Percentiles rank a stretch among this genome's conserved stretches.
Evolutionary conservation across 2,329 filamentous ascomycete species (phyloP).

Genomic region (Talaromyces sp.): DNA sequence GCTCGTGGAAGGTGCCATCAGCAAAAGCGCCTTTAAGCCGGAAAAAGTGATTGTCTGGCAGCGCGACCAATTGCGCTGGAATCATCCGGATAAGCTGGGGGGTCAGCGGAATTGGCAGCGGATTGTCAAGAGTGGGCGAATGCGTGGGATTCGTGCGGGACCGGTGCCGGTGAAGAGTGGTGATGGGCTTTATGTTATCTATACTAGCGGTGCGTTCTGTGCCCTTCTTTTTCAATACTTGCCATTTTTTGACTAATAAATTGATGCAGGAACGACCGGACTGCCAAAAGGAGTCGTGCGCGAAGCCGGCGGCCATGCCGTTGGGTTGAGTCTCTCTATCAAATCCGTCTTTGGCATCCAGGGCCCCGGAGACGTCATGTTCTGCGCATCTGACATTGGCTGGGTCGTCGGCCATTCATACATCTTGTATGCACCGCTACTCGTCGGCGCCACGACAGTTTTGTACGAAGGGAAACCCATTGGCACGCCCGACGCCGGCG

Average conservation of each 20-base stretch:
- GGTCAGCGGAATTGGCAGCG: conserved; percentile 77
- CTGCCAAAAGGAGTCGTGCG: conserved; percentile 76
- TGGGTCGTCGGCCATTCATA: conserved; percentile 88
- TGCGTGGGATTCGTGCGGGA: conserved; percentile 61
- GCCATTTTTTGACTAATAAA: no score
- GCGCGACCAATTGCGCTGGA: conserved; percentile 69
- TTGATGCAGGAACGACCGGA: conserved; percentile 62
- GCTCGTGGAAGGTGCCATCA: conserved; percentile 68
- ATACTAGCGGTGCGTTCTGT: conserved; percentile 58
- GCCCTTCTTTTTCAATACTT: not conserved
- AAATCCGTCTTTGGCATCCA: conserved; percentile 76
- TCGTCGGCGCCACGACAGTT: conserved; percentile 78
- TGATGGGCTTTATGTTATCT: conserved; percentile 84
- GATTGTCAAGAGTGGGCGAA: conserved; percentile 63
- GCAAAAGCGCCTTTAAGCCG: conserved; percentile 65
- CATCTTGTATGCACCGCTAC: conserved; percentile 81
- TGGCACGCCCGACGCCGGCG: conserved; percentile 78
- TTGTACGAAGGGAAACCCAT: conserved; percentile 93
- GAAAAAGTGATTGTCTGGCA: conserved; percentile 75
- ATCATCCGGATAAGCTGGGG: conserved; percentile 56
- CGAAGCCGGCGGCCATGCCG: conserved; percentile 79
- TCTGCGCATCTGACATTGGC: conserved; percentile 79
- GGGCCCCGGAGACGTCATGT: conserved; percentile 76
- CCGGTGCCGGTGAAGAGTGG: conserved; percentile 73
- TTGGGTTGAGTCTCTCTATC: conserved; percentile 75